phyloP scores from a whole-genome alignment of 2,329 filamentous ascomycete genomes.

The Hypoxylon sp. region DNA sequence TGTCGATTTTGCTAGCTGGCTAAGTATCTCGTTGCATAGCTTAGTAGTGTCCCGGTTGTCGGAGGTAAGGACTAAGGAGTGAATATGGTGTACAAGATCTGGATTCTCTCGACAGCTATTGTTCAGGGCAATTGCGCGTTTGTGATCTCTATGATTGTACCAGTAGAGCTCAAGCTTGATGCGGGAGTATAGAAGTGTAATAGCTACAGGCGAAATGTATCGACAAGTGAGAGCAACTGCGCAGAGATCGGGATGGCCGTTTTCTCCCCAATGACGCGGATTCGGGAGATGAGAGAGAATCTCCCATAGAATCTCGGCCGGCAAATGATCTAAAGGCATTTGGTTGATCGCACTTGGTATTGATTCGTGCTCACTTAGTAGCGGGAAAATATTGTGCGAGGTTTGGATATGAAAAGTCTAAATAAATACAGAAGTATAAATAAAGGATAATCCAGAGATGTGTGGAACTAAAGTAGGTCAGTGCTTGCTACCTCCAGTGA shows the following conservation, averaged over 20 bases:
- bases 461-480: too few species aligned
- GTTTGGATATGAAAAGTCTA: background rate
- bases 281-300: conserved; percentile 18
- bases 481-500: too few species aligned
- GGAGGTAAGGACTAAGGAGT: background rate
- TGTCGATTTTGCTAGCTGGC: conserved; percentile 10
- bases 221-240: conserved; percentile 32
- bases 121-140: background rate
- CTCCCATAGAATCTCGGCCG: conserved; percentile 17
- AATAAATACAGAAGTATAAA: background rate
- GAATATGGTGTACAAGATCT: conserved; percentile 21
- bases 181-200: conserved; percentile 11
- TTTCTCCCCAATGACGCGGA: background rate
- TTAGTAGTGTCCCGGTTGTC: background rate
- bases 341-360: background rate
- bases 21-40: conserved; percentile 15
- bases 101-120: conserved; percentile 1
- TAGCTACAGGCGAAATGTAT: conserved; percentile 11
- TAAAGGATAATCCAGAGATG: too few species aligned
- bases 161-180: conserved; percentile 3
- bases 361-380: background rate
- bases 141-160: background rate
- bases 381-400: background rate
- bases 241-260: conserved; percentile 17
- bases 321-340: conserved; percentile 17